Percentiles rank a stretch among this genome's conserved stretches.
Evolutionary conservation across 495 filamentous ascomycete genomes (phyloP).

Genomic region (Sabuloglossum arenarium): DNA sequence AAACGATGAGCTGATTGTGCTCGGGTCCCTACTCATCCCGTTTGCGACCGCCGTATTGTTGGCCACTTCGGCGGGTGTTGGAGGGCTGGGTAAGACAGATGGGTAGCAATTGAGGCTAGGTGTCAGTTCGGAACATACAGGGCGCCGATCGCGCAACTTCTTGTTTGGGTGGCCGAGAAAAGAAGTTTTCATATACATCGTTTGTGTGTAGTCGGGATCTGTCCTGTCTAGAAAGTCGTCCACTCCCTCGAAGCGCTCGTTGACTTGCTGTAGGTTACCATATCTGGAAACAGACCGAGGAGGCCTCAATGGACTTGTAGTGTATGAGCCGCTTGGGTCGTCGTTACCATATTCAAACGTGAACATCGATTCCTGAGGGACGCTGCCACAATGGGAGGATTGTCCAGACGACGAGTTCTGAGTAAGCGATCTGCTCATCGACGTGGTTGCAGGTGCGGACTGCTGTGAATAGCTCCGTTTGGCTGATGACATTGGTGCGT

Average conservation of each 20-base stretch:
- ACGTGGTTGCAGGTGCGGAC: neutral
- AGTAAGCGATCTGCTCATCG: neutral
- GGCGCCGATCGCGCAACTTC: neutral
- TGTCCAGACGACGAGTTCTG: neutral
- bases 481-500: neutral
- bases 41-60: neutral
- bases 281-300: neutral
- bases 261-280: neutral
- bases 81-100: neutral
- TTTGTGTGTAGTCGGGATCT: neutral
- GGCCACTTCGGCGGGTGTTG: neutral
- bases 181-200: neutral
- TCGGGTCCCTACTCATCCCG: slow-evolving; percentile 1
- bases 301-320: neutral
- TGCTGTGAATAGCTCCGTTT: slow-evolving; percentile 1
- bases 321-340: neutral
- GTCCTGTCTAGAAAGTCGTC: neutral
- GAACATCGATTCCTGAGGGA: neutral
- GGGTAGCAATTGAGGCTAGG: neutral
- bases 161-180: neutral
- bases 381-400: neutral
- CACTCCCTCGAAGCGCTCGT: neutral
- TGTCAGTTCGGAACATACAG: neutral
- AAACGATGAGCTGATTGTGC: neutral
- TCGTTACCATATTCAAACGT: neutral